These are phyloP conservation scores for Chaetomium olivaceum DNA, from an alignment of 2,329 filamentous ascomycete species.

Conservation along the genomic window DNA sequence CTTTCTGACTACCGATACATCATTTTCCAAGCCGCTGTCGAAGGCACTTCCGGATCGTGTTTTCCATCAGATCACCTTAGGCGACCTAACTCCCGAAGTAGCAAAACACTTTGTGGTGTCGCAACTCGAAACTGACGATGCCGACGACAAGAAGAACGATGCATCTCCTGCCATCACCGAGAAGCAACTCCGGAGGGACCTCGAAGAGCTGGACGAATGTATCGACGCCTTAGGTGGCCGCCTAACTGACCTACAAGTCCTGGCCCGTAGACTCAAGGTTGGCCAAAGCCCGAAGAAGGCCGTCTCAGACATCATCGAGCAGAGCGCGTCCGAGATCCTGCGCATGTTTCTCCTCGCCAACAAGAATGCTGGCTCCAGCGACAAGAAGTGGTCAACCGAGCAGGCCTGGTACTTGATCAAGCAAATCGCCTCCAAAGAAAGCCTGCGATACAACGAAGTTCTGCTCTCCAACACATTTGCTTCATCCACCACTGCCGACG, in stretches of 20 bases:
- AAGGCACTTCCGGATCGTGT: slow-evolving; percentile 89
- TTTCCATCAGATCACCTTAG: slow-evolving; percentile 81
- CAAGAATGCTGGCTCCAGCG: slow-evolving; percentile 43
- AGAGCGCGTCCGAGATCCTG: slow-evolving; percentile 84
- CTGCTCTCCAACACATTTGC: slow-evolving; percentile 76
- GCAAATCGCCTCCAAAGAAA: slow-evolving; percentile 66
- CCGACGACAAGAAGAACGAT: slow-evolving; percentile 24
- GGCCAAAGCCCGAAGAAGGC: slow-evolving; percentile 82
- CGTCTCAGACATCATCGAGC: slow-evolving; percentile 83
- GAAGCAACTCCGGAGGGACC: slow-evolving; percentile 48
- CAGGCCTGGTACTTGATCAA: slow-evolving; percentile 92
- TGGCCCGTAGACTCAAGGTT: slow-evolving; percentile 84
- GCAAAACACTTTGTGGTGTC: slow-evolving; percentile 89
- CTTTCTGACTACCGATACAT: slow-evolving; percentile 86
- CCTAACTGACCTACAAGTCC: slow-evolving; percentile 91
- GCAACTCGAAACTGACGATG: slow-evolving; percentile 60
- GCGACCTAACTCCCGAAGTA: slow-evolving; percentile 81
- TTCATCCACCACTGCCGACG: slow-evolving; percentile 49
- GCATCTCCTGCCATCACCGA: slow-evolving; percentile 32
- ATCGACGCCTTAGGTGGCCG: slow-evolving; percentile 84
- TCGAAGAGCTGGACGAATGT: slow-evolving; percentile 74
- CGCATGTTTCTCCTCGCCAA: slow-evolving; percentile 85
- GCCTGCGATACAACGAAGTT: slow-evolving; percentile 81
- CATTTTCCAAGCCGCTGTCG: slow-evolving; percentile 82
- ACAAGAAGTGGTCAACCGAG: slow-evolving; percentile 72